These are phyloP conservation scores for Wallacemonas sp. DNA, from an alignment of 208 protist species.

Conservation along the genomic window DNA sequence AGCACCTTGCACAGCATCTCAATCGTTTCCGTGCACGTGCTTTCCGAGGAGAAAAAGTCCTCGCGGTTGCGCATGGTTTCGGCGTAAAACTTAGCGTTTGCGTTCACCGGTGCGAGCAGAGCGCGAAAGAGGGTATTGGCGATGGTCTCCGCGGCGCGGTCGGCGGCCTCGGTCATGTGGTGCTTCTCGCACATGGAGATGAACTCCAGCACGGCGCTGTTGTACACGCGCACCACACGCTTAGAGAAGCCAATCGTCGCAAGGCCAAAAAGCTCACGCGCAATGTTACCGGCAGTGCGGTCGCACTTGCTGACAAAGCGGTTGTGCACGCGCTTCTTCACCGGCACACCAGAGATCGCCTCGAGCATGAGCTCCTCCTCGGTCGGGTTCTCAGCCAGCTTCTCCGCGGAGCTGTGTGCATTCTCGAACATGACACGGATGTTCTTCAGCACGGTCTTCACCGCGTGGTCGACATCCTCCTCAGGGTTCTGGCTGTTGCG, in stretches of 20 bases:
- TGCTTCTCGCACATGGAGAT: constrained; percentile 56
- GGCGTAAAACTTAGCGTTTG: constrained; percentile 11
- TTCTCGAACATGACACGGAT: constrained; percentile 38
- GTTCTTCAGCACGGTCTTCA: constrained; percentile 41
- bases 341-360: constrained; percentile 50
- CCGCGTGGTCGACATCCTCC: constrained; percentile 48
- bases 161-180: constrained; percentile 35
- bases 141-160: constrained; percentile 32
- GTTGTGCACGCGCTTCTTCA: constrained; percentile 42
- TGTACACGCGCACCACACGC: constrained; percentile 64
- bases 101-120: constrained; percentile 32
- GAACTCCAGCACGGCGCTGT: constrained; percentile 48
- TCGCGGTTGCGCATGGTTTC: constrained; percentile 31
- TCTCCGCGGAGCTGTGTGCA: constrained; percentile 23
- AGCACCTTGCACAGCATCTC: constrained; percentile 59
- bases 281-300: constrained; percentile 24
- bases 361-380: constrained; percentile 53
- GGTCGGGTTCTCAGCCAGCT: constrained; percentile 22
- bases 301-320: constrained; percentile 57
- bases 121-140: constrained; percentile 44
- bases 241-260: constrained; percentile 63
- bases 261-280: constrained; percentile 44
- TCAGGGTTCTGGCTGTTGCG: constrained; percentile 53
- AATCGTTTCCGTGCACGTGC: constrained; percentile 34
- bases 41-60: constrained; percentile 50